Evolutionary conservation across 176 grass and related monocot species (phyloP), one percentile per base, ranked within the genome.

Genomic region (Phoenix dactylifera): DNA sequence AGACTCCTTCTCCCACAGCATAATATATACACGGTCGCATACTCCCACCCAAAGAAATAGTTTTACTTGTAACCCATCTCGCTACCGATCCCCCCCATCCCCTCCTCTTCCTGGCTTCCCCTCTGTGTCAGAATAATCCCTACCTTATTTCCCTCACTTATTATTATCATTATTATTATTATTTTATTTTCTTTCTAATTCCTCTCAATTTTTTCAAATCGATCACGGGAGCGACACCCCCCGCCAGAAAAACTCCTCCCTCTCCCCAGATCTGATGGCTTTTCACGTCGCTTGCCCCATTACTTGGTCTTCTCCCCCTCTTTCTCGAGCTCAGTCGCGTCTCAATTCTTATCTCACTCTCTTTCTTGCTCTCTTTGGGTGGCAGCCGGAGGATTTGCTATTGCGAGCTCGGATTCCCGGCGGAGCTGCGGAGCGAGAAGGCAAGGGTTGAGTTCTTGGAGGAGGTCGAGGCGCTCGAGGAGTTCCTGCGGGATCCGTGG

Each of bases 271-370:
- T 69, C 73, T 73, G 74, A 90, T 90, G 82, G 82, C 87, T 71
- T 90, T 90, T 82, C 87, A 90, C 72, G 72, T 90, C 79, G 87
- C 82, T 70, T 90, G 87, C 82, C 87, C 87, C 73, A 70, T 86
- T 79, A 90, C 87, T 74, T 86, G 87, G 87, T 71, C 48, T 52
- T 7, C 6, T 64, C 26, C 4, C 30, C 32, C 22, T 32, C 29
- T 59, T 44, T 23, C 22, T 49, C 20, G 1, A 3, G 9, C 35
- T 44, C 35, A 12, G 9, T 14, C 10, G 35, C 9, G 7, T 20
- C 18, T 29, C 15, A 50, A 3, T 12, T 49, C 60, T 22, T 16
- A 26, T 26, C 35, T 49, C 15, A 2, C 58, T 23, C 66, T 52
- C 17, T 16, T 14, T 4, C 24, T 5, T 49, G 4, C 26, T 55